Base-by-base conservation (phyloP, 352 stramenopile genomes). In the Phytopythium chamaehyphon region DNA sequence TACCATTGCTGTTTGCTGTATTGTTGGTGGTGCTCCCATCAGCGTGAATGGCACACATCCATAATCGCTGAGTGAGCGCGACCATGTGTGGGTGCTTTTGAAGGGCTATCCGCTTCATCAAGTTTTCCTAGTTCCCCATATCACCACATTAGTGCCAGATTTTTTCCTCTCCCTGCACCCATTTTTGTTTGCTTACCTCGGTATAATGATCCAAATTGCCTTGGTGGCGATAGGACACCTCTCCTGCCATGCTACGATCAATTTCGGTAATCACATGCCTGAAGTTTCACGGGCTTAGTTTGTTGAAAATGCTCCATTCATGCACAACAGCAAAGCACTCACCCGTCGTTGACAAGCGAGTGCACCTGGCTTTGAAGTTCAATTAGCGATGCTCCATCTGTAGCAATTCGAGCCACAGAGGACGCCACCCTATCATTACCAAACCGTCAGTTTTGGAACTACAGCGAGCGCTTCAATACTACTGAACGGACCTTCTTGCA, bases 161-260 rank as follows among this genome's bases (percentile, higher is more conserved):
- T 16, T 14, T 19, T 8, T 39, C 8, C 22, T 22, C 3, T 1
- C 3, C 12, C 6, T 35, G 2, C 0, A 11, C n/a, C 1, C 6
- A 9, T 8, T 14, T 33, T 19, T 26, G n/a, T 1, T 36, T 11
- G n/a, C 40, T 6, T 61, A 88, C 81, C 64, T 88, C 61, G 0
- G 78, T 88, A 59, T 92, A 92, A 36, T 80, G 73, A 11, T 85
- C 76, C 15, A 92, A 59, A 40, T 92, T 79, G 40, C 82, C 82
- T 58, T 92, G 82, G 18, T 82, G 61, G 0, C 75, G 68, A 22
- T 89, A 90, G 2, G 68, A 73, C 15, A 92, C 65, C 14, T 76
- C 64, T 8, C 59, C 39, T 5, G 47, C 46, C 7, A 40, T 39
- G 8, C 28, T 54, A 2, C 39, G n/a, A 33, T 77, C 59, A 0